A percentile compares a stretch with the other conserved stretches of the same genome.
Conservation (phyloP, 2,329 filamentous ascomycete genomes). For the Nemania sp. region DNA sequence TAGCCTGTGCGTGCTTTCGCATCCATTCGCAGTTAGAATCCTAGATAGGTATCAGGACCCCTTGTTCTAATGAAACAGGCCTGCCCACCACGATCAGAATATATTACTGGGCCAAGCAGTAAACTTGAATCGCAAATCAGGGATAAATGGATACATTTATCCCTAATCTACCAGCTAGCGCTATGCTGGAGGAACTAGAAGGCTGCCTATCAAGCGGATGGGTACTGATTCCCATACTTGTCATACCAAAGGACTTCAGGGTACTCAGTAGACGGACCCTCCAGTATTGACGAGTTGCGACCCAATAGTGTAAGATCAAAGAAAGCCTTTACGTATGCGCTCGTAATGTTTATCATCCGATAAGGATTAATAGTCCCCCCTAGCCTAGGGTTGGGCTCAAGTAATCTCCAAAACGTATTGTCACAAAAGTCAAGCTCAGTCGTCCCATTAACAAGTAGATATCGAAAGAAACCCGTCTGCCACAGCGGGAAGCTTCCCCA, state of each 20-base stretch:
- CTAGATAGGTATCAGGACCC: too few relatives aligned
- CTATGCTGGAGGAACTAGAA: too few relatives aligned
- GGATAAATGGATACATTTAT: too few relatives aligned
- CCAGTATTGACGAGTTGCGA: conserved; percentile 24
- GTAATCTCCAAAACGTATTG: conserved; percentile 42
- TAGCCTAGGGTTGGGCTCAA: conserved; percentile 24
- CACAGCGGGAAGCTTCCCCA: conserved; percentile 41
- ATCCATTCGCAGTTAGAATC: too few relatives aligned
- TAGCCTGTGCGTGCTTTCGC: too few relatives aligned
- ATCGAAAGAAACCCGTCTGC: conserved; percentile 43
- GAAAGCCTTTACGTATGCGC: conserved; percentile 40
- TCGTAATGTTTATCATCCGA: conserved; percentile 32
- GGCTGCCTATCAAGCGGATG: neutral
- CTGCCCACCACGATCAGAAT: too few relatives aligned
- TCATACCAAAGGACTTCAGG: conserved; percentile 23
- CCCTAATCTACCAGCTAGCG: too few relatives aligned
- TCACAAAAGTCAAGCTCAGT: conserved; percentile 45
- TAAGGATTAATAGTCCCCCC: conserved; percentile 18
- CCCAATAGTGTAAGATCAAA: conserved; percentile 39
- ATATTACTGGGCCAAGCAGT: too few relatives aligned
- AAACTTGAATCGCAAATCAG: too few relatives aligned
- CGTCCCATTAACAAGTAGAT: conserved; percentile 39
- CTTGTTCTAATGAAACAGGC: too few relatives aligned
- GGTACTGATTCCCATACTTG: conserved; percentile 12
- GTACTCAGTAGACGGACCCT: conserved; percentile 27